Base-by-base conservation (phyloP, 176 grass and related monocot species). In the Miscanthus lutarioriparius region DNA sequence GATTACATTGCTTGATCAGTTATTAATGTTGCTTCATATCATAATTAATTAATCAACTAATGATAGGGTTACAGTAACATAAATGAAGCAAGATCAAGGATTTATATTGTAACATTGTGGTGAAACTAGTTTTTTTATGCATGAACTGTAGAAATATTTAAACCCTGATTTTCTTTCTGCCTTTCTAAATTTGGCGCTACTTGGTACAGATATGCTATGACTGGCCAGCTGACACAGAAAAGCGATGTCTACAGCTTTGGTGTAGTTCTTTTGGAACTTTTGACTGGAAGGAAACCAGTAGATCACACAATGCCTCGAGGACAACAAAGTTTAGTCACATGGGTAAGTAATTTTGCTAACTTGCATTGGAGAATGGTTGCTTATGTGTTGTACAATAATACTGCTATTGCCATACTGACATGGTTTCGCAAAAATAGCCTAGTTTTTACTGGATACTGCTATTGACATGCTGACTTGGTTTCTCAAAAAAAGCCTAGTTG, bases 271-370 rank as follows among this genome's bases (percentile, higher is more conserved):
- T 79, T 91, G 26, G 89, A 91, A 87, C 89, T 91, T 80, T 77
- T 91, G 49, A 91, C 89, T 80, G 89, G 89, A 76, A 91, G 89
- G 76, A 91, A 91, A 87, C 89, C 89, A 1, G 89, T 91, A 1
- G 89, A 91, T 83, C 89, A 91, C 63, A 91, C 89, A 70, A 91
- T 91, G 89, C 89, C 89, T 70, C 89, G 85, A 19, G 89, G 89
- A 33, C 89, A 91, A 26, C 89, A 91, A 80, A 91, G 89, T 76
- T 75, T 91, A 84, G 89, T 91, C 62, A 91, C 89, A 70, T 91
- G 89, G 89, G 89, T 91, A 83, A 35, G 84, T 84, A 63, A 58
- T 78, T 80, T 85, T 85, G n/a, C 40, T 78, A 43, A 33, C 58
- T 74, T 74, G 4, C 61, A 11, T 77, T 78, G 61, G 58, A 36